Evolutionary conservation across 2,329 filamentous ascomycete genomes (phyloP), one percentile per base, ranked within the genome.

Genomic region (Dothistroma septosporum): DNA sequence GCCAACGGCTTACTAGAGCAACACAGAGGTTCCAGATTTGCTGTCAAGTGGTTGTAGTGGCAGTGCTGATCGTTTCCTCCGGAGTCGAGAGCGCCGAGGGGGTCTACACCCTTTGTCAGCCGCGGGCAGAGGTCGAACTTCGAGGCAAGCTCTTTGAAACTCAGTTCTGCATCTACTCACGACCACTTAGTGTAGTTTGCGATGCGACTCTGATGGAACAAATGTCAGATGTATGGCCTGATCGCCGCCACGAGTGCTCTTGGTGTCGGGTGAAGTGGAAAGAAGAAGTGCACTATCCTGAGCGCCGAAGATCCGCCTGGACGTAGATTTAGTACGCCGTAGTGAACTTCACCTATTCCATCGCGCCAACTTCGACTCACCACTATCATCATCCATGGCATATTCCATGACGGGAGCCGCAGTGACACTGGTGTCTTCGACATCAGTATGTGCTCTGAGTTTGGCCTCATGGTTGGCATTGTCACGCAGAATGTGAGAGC

Each of bases 401-500:
- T 62, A 37, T 53, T 6, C 24, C 6, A 28, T 28, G 24, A 28
- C 24, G 3, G 24, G 3, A 28, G 24, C 24, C 24, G 24, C 24
- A 28, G 62, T 28, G 53, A 58, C 19, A 31, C 52, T 11, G 62
- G 62, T 9, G 60, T 60, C 7, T 33, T 64, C 4, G 19, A 62
- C 14, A 61, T 57, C 10, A 57, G 62, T n/a, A n/a, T n/a, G n/a
- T n/a, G 55, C 22, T 55, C 87, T 1, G 88, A 91, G 53, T 94
- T 92, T 71, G 91, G 90, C 3, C 80, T 95, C 12, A 79, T 81
- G 4, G 82, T 85, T 4, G 83, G 89, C 0, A 83, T 95, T 1
- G 94, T 91, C 73, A 92, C 89, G 0, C 78, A 83, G 66, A 85
- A 91, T 71, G 76, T 93, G 37, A 93, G 37, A 74, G 68, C 1